Base-by-base conservation (phyloP, 1,284 basidiomycete genomes). In the Ganoderma leucocontextum region DNA sequence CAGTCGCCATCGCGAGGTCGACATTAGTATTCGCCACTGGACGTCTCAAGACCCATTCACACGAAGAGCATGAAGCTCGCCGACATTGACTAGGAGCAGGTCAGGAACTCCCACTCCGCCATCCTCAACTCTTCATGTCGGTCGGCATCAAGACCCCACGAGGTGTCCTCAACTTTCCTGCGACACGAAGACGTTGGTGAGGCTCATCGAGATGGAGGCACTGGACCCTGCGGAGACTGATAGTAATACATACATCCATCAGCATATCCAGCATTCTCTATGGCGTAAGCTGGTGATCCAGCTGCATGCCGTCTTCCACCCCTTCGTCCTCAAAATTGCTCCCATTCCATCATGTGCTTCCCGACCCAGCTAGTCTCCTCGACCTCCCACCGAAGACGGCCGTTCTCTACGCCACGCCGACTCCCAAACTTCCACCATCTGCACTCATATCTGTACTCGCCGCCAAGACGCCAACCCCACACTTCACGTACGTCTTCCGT, bases 131-230 rank as follows among this genome's bases (percentile, higher is more conserved):
- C 17, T 99, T 99, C 93, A 99, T 99, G 82, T 97, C 95, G 33
- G 99, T 99, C 78, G 97, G 97, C 90, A 99, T 99, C 89, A 99
- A 99, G 84, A 98, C 97, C 42, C 98, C 98, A 47, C 94, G 98
- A 75, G 96, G 96, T 87, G 96, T 98, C 75, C 91, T 98, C 72
- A 94, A 98, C n/a, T 98, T 71, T 96, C 96, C 72, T 97, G n/a
- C n/a, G n/a, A n/a, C n/a, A n/a, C n/a, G n/a, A n/a, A n/a, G n/a
- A n/a, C n/a, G n/a, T n/a, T n/a, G 62, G 83, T 82, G 55, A 83
- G 80, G 57, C 82, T 93, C 41, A 86, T 87, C 19, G 87, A 87
- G 47, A 75, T 84, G 25, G 88, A 92, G 68, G 82, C 84, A 17
- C 84, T 89, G 65, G 88, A 88, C 68, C 71, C 82, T 19, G 69